Base-by-base conservation (phyloP, 495 filamentous ascomycete species). In the Elasticomyces elasticus region DNA sequence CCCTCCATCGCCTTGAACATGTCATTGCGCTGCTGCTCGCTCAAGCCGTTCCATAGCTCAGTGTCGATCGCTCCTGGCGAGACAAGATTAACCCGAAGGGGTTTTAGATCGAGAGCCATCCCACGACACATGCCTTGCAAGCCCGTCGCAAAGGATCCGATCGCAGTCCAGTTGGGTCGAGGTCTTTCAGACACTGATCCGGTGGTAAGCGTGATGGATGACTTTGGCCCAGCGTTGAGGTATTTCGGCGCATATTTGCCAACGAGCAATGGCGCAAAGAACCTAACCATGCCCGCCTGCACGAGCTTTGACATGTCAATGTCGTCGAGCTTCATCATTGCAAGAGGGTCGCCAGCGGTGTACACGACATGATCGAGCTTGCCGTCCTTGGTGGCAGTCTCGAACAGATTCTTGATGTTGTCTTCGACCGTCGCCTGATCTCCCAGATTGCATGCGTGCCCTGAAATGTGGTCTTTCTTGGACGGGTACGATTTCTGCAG, bases 321-420 rank as follows among this genome's bases (percentile, higher is more conserved):
- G 1, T 57, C 54, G 15, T 17, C 23, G 20, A 68, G 52, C 15
- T 49, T 11, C 25, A 53, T 54, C 17, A 55, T 37, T n/a, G 33
- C 42, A 3, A 70, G 51, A 4, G 67, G 37, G 45, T 67, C 66
- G 33, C 58, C 68, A 9, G 68, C 68, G 3, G 68, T 70, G 62
- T 60, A 59, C 24, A 71, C 56, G 19, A 69, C 57, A 46, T 71
- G 68, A 44, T 71, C 64, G 17, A 69, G 38, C 31, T 64, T 64
- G 31, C 49, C 40, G 13, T n/a, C 42, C 5, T 4, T 45, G 20
- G 42, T 19, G 20, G 20, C 19, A 2, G 41, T 37, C 20, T 69
- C 54, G 52, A 71, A 58, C 20, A 69, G 56, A 5, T n/a, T 31
- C n/a, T 46, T 50, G 48, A 69, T 33, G 30, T 63, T 62, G 0